Evolutionary conservation across 2,329 filamentous ascomycete genomes (phyloP).

Genomic region (Neodidymelliopsis sp.): DNA sequence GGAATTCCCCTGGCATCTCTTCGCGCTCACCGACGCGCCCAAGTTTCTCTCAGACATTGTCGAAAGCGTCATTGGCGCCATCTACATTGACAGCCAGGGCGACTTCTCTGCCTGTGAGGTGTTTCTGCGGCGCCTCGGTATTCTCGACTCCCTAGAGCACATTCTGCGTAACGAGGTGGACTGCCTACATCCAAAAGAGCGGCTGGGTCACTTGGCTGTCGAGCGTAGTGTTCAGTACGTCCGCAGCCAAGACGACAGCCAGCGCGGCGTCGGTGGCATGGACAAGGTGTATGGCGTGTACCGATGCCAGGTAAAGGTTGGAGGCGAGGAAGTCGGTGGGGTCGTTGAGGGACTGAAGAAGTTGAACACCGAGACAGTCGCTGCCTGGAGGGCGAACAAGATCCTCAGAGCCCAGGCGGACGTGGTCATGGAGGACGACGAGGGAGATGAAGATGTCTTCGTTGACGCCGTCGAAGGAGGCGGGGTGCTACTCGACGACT

Average conservation of each 20-base stretch:
- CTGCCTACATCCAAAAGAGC: slow-evolving; percentile 74
- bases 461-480: slow-evolving; percentile 6
- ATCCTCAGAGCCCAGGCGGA: slow-evolving; percentile 28
- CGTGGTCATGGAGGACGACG: slow-evolving; percentile 8
- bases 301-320: slow-evolving; percentile 47
- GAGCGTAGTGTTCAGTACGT: slow-evolving; percentile 63
- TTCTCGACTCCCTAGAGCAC: slow-evolving; percentile 68
- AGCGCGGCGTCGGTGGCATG: slow-evolving; percentile 3
- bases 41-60: slow-evolving; percentile 61
- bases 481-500: not conserved
- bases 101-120: slow-evolving; percentile 57
- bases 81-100: slow-evolving; percentile 75
- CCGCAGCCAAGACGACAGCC: slow-evolving; percentile 16
- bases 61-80: slow-evolving; percentile 79
- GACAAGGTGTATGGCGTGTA: slow-evolving; percentile 27
- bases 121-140: slow-evolving; percentile 69
- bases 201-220: slow-evolving; percentile 67
- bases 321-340: slow-evolving; percentile 41
- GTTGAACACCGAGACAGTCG: slow-evolving; percentile 50
- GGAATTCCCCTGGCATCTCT: slow-evolving; percentile 78
- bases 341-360: slow-evolving; percentile 43
- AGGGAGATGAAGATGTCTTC: slow-evolving; percentile 19
- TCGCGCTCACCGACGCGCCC: slow-evolving; percentile 63
- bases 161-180: slow-evolving; percentile 58
- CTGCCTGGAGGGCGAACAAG: slow-evolving; percentile 43